phyloP scores from a whole-genome alignment of 164 flowering plant genomes.

The Kalanchoe fedtschenkoi region DNA sequence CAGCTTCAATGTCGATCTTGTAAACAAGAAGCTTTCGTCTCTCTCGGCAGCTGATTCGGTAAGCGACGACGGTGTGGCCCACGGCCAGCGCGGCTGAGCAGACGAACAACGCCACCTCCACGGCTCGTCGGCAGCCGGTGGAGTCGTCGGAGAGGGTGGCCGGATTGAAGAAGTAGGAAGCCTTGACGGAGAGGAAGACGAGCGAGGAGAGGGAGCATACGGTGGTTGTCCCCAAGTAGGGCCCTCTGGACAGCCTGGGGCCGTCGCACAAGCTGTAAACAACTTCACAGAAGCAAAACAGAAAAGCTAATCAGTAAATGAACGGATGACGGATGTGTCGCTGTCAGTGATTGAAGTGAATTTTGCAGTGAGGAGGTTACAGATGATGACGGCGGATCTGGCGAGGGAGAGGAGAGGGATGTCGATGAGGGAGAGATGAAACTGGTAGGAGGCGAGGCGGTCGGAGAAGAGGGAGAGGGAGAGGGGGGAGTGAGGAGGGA shows the following conservation, averaged over 20 bases:
- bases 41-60: constrained; percentile 78
- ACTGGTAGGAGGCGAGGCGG: constrained; percentile 49
- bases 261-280: constrained; percentile 85
- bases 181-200: constrained; percentile 59
- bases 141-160: constrained; percentile 12
- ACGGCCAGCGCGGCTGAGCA: constrained; percentile 57
- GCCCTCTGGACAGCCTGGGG: constrained; percentile 62
- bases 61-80: constrained; percentile 73
- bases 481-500: constrained; percentile 25
- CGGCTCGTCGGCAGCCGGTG: constrained; percentile 13
- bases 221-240: constrained; percentile 59
- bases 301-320: background rate
- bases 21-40: constrained; percentile 79
- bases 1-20: constrained; percentile 95
- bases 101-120: constrained; percentile 52
- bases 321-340: background rate
- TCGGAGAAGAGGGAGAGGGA: constrained; percentile 26
- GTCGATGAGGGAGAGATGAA: constrained; percentile 63
- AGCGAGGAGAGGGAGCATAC: constrained; percentile 59
- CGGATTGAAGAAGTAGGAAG: constrained; percentile 24
- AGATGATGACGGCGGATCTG: constrained; percentile 58
- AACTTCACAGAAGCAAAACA: constrained; percentile 29
- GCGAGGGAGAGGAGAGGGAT: constrained; percentile 69
- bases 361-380: constrained; percentile 27
- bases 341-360: background rate